Percentiles rank a stretch among this genome's conserved stretches.
Evolutionary conservation across 108 stramenopile species (phyloP).

Genomic region (Cylindrotheca fusiformis): DNA sequence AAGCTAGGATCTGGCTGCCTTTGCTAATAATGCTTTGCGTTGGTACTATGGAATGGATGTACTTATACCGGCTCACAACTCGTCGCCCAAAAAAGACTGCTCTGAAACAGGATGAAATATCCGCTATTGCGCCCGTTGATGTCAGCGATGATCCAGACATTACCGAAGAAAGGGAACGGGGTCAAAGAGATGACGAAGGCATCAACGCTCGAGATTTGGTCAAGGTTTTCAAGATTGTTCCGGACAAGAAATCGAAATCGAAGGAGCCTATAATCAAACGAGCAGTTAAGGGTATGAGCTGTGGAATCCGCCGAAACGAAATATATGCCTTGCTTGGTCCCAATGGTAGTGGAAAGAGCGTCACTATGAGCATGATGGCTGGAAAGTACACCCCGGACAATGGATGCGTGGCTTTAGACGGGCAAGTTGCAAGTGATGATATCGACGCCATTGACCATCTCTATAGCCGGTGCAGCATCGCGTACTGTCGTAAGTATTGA

Average conservation of each 20-base stretch:
- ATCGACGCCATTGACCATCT: slow-evolving; percentile 10
- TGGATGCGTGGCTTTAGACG: slow-evolving; percentile 29
- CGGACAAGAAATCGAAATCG: slow-evolving; percentile 1
- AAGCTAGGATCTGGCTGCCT: slow-evolving; percentile 32
- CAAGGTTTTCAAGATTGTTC: slow-evolving; percentile 16
- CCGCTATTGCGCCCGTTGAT: slow-evolving; percentile 10
- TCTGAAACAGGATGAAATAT: slow-evolving; percentile 5
- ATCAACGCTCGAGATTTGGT: slow-evolving; percentile 42
- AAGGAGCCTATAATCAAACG: slow-evolving; percentile 7
- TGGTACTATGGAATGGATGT: slow-evolving; percentile 34
- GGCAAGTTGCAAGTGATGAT: neutral
- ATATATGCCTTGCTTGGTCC: slow-evolving; percentile 25
- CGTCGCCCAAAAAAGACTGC: slow-evolving; percentile 5
- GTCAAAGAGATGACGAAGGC: slow-evolving; percentile 19
- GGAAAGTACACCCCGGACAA: slow-evolving; percentile 32
- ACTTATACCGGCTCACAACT: slow-evolving; percentile 31
- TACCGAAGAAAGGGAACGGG: slow-evolving; percentile 21
- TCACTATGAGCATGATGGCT: slow-evolving; percentile 30
- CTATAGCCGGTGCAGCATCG: slow-evolving; percentile 20
- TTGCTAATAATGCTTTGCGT: slow-evolving; percentile 31
- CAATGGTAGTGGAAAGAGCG: slow-evolving; percentile 36
- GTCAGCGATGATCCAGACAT: slow-evolving; percentile 17
- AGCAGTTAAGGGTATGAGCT: slow-evolving; percentile 40
- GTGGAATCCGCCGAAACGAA: slow-evolving; percentile 30
- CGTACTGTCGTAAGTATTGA: slow-evolving; percentile 36